Base-by-base conservation (phyloP, 2,329 filamentous ascomycete genomes). In the Diplodia scrobiculata region DNA sequence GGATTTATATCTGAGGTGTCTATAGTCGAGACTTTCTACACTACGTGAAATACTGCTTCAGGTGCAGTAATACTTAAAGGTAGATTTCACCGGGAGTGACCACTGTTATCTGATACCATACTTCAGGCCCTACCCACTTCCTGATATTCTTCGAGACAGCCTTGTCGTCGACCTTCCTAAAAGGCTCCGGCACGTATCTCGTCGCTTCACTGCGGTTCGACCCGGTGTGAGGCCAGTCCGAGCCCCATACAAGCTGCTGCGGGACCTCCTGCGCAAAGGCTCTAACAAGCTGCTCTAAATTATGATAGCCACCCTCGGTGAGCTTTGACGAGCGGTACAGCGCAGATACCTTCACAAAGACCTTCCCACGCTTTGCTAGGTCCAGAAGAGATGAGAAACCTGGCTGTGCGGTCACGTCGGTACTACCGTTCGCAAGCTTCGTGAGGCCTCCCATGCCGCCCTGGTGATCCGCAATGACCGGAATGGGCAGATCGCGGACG, bases 391-490 rank as follows among this genome's bases (percentile, higher is more conserved):
- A 59, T 6, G 55, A 25, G 17, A 59, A 59, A 17, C 55, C 55
- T 3, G 55, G 55, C 9, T 59, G 55, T 1, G 25, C 25, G 3
- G 25, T 47, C 21, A 47, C 7, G 17, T 59, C 38, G 4, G 21
- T 21, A 2, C 13, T 13, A 2, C 55, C 55, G 2, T 47, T 47
- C 29, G 55, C 14, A 9, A 47, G 38, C n/a, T 29, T 11, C 9
- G 38, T 29, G 14, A 59, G 55, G 9, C 55, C 38, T 32, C 10
- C 14, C 38, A 59, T 47, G 4, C 38, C 55, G 9, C 38, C 55
- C n/a, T 59, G 55, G 27, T 59, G 55, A 27, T 59, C 55, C n/a
- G 55, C 55, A 27, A 59, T 59, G 17, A 48, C 38, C 14, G 38
- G 55, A 11, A 59, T 29, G 4, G 55, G 55, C 9, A 59, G 55